phyloP scores from a whole-genome alignment of 164 flowering plant genomes.

The Umbellularia californica region DNA sequence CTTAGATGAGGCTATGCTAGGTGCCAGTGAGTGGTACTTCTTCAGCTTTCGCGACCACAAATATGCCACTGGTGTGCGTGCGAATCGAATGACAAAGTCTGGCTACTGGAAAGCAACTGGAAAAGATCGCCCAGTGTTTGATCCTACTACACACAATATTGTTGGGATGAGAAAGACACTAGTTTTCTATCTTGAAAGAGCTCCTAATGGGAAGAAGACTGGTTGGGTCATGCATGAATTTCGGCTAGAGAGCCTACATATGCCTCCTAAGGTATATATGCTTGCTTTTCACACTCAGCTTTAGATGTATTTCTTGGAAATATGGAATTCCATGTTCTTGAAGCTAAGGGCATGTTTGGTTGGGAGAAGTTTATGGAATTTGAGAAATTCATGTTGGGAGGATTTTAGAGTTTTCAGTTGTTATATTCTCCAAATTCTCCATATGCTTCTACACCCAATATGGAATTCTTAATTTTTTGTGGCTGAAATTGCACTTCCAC shows the following conservation, averaged over 20 bases:
- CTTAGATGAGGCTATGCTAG: constrained; percentile 71
- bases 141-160: constrained; percentile 39
- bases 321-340: neutral
- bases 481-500: neutral
- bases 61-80: constrained; percentile 72
- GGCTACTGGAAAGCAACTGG: constrained; percentile 97
- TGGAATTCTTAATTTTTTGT: no score
- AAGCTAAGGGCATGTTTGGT: neutral
- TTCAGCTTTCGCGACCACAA: constrained; percentile 83
- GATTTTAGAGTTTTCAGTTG: neutral
- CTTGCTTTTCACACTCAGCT: neutral
- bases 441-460: no score
- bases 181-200: constrained; percentile 72
- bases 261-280: constrained; percentile 56
- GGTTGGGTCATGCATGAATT: constrained; percentile 98
- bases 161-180: constrained; percentile 83
- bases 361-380: no score
- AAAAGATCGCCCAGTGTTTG: constrained; percentile 58
- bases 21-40: constrained; percentile 88
- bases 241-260: constrained; percentile 61
- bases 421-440: no score
- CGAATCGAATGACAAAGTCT: constrained; percentile 61
- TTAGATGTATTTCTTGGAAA: neutral
- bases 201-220: constrained; percentile 75
- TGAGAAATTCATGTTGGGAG: neutral